Base-by-base conservation (phyloP, 2,329 filamentous ascomycete genomes). In the Alternaria angustiovoidea region DNA sequence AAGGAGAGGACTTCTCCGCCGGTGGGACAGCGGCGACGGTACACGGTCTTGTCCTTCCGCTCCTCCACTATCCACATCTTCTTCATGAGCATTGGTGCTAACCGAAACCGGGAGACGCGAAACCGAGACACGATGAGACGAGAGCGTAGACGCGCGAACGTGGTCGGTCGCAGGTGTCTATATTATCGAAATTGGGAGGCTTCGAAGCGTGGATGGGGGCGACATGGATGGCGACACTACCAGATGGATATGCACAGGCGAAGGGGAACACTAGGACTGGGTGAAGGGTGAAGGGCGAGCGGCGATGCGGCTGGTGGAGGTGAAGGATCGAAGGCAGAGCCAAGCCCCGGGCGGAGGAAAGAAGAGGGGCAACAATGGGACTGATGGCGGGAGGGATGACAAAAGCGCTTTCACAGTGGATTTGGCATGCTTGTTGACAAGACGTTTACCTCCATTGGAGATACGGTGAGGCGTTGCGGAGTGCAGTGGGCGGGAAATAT, bases 1-100 rank as follows among this genome's bases (percentile, higher is more conserved):
- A 70, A 69, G 36, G 68, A 67, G 18, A 76, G 65, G 47, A 67
- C 64, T 53, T 75, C 72, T 18, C 64, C 59, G 26, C 59, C 64
- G 28, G 68, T 66, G 32, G 63, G 63, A 60, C 66, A 72, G 32
- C 70, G 73, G 41, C 73, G 71, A 39, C 72, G 68, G 54, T 74
- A 69, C 22, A 73, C 63, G 58, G 71, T 73, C 54, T 65, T 71
- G 61, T 63, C 63, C 66, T 69, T 69, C 51, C 66, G 66, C 61
- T 67, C 66, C 51, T 69, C 65, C 39, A 66, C 65, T 39, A 69
- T 65, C 65, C 66, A 69, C 59, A 67, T 67, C 60, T 67, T 66
- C 61, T 66, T 63, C 65, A 66, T 66, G 57, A 67, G 61, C 60
- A 65, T 65, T 16, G 54, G 57, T 48, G 57, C 60, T 49, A 44